Evolutionary conservation across 2,329 filamentous ascomycete genomes (phyloP).

Genomic region (Eutypa lata): DNA sequence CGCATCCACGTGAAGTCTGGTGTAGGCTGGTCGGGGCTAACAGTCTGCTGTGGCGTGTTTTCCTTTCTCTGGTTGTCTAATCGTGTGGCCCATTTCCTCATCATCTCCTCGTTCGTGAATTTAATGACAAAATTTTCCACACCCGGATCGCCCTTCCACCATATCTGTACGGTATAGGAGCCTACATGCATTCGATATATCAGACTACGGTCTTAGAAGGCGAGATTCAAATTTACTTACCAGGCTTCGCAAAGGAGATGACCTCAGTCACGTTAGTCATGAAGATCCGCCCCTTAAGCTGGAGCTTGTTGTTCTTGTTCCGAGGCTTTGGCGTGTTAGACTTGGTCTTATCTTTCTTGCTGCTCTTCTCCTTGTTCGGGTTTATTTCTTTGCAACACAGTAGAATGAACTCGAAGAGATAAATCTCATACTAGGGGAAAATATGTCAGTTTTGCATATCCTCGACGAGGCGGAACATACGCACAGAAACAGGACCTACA

Average conservation of each 20-base stretch:
- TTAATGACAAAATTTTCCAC: constrained; percentile 96
- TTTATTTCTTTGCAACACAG: constrained; percentile 96
- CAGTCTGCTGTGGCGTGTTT: constrained; percentile 47
- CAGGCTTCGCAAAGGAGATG: constrained; percentile 81
- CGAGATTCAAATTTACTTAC: constrained; percentile 48
- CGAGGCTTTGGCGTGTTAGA: constrained; percentile 54
- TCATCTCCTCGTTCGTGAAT: constrained; percentile 84
- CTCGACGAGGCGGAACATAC: constrained; percentile 23
- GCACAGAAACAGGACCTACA: constrained; percentile 42
- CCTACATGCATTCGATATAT: constrained; percentile 45
- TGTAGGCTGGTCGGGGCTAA: constrained; percentile 48
- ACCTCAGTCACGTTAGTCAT: constrained; percentile 99
- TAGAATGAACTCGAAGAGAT: constrained; percentile 91
- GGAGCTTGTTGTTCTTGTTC: constrained; percentile 74
- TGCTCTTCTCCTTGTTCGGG: constrained; percentile 78
- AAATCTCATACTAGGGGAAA: constrained; percentile 79
- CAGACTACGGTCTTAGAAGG: constrained; percentile 7
- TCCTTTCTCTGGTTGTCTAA: constrained; percentile 74
- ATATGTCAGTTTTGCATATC: constrained; percentile 14
- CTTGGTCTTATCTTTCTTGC: constrained; percentile 59
- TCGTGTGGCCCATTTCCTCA: constrained; percentile 86
- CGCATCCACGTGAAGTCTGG: constrained; percentile 81
- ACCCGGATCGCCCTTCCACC: constrained; percentile 95
- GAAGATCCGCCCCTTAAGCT: constrained; percentile 95
- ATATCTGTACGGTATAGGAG: constrained; percentile 93